Evolutionary conservation across 2,329 filamentous ascomycete species (phyloP), one percentile per base, ranked within the genome.

Genomic region (Scytalidium lignicola): DNA sequence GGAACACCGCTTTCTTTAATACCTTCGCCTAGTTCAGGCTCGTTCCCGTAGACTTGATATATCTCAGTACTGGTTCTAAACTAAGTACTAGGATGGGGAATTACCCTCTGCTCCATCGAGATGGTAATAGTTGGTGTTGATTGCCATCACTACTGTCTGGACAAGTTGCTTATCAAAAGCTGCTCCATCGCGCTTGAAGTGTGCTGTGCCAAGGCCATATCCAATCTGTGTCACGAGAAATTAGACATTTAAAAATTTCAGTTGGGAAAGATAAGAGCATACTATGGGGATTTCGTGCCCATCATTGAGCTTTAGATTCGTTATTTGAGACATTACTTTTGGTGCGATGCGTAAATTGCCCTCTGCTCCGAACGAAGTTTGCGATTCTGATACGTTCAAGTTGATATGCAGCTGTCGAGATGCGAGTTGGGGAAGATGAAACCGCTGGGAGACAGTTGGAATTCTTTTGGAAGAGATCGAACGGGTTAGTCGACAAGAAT

Each of bases 51-150:
- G 13, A 69, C 79, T 82, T 26, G 10, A 37, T 9, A 15, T 8
- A n/a, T 5, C 15, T 37, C 15, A 37, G 32, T n/a, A 37, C 5
- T 37, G 10, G 23, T 10, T 6, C 5, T 6, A 26, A 26, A 6
- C 10, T 26, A 26, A 26, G 23, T n/a, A 26, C 10, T 5, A 26
- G 10, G 23, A 26, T 6, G 23, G 23, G 5, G 23, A 55, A 67
- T 50, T 63, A 83, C 83, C 69, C 71, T 91, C 83, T 18, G 88
- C 88, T 41, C 86, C 81, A 64, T 92, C 88, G 2, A 91, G 73
- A 61, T 91, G 86, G 50, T 75, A 74, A 65, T 83, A 90, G 20
- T 85, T 86, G n/a, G 80, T 66, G 48, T 79, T 76, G 58, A 90
- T 84, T 26, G 87, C 86, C 55, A 70, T 75, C 49, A 85, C 78